phyloP scores from a whole-genome alignment of 2,329 filamentous ascomycete genomes.

The Fusarium compactum region DNA sequence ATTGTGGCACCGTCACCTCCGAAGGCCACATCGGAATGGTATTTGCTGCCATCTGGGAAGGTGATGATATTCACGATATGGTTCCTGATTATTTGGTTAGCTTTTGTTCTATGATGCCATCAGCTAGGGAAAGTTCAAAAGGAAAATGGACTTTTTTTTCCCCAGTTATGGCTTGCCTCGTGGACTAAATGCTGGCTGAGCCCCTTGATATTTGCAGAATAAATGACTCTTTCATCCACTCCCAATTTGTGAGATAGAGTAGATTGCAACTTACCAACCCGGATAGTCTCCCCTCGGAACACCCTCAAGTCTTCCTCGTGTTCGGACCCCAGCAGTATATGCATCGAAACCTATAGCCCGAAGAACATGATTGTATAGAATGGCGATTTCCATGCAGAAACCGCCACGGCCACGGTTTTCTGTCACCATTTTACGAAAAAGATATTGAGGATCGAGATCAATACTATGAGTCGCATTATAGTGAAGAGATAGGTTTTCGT shows the following conservation, averaged over 20 bases:
- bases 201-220: too few relatives aligned
- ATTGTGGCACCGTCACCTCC: constrained; percentile 71
- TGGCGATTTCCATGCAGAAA: constrained; percentile 71
- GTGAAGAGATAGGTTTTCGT: constrained; percentile 68
- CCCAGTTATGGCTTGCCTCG: too few relatives aligned
- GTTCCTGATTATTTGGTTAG: constrained; percentile 45
- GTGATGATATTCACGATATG: constrained; percentile 74
- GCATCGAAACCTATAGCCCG: constrained; percentile 63
- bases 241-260: too few relatives aligned
- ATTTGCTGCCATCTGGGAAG: constrained; percentile 61
- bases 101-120: too few relatives aligned
- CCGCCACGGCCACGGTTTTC: constrained; percentile 61
- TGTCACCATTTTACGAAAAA: constrained; percentile 64
- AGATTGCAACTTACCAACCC: constrained; percentile 54
- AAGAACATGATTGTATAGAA: constrained; percentile 67
- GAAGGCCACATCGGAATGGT: constrained; percentile 73
- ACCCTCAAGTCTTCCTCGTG: constrained; percentile 55
- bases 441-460: constrained; percentile 57
- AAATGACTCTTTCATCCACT: too few relatives aligned
- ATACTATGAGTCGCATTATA: constrained; percentile 58
- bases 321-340: constrained; percentile 68
- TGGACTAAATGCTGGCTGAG: too few relatives aligned
- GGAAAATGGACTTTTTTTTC: too few relatives aligned
- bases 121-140: too few relatives aligned
- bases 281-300: constrained; percentile 58